These are phyloP conservation scores for Pseudotulostoma volvatum DNA, from an alignment of 495 filamentous ascomycete genomes.

Conservation along the genomic window DNA sequence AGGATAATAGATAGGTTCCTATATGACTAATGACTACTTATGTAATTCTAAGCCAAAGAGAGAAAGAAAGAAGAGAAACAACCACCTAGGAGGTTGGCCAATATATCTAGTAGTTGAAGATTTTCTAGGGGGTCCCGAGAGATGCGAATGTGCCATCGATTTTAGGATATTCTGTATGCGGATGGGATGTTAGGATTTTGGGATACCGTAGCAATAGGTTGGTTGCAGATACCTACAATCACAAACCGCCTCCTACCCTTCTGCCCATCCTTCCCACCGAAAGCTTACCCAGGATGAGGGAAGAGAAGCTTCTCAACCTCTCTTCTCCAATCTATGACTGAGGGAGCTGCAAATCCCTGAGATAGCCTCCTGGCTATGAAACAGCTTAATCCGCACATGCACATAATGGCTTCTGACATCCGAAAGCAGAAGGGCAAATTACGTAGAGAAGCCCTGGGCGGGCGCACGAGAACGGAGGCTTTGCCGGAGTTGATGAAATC, in stretches of 20 bases:
- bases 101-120: too few species aligned
- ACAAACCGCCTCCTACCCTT: background rate
- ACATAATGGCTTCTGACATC: background rate
- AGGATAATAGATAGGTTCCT: too few species aligned
- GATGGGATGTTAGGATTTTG: too few species aligned
- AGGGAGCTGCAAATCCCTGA: background rate
- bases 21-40: too few species aligned
- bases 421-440: background rate
- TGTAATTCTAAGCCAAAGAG: too few species aligned
- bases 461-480: background rate
- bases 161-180: too few species aligned
- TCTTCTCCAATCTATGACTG: background rate
- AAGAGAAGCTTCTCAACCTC: background rate
- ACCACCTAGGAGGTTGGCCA: too few species aligned
- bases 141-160: too few species aligned
- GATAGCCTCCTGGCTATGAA: background rate
- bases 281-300: background rate
- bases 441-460: background rate
- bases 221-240: too few species aligned
- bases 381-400: background rate
- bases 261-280: background rate
- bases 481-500: background rate
- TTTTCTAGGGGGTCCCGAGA: too few species aligned
- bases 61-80: too few species aligned
- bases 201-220: too few species aligned